phyloP scores from a whole-genome alignment of 1,139 yeast genomes.

The Diutina neorugosa region DNA sequence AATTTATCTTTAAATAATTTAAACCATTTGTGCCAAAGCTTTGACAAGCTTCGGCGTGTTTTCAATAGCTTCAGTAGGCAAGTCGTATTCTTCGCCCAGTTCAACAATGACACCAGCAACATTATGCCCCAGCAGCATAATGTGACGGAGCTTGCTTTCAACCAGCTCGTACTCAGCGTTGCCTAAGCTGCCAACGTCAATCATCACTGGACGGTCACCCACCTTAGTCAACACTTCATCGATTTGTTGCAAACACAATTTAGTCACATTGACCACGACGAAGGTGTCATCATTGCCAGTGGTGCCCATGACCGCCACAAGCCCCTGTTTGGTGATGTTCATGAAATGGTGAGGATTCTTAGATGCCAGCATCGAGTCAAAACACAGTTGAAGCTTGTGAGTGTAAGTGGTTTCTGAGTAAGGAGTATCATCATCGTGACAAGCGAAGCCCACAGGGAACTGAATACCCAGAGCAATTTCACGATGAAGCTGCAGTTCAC shows the following conservation, averaged over 20 bases:
- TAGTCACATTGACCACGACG: conserved; percentile 15
- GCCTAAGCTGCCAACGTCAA: not conserved
- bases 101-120: not conserved
- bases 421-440: conserved; percentile 13
- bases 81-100: not conserved
- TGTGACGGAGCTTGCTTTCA: not conserved
- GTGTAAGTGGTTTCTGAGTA: conserved; percentile 7
- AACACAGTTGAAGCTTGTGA: conserved; percentile 2
- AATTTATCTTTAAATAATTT: not conserved
- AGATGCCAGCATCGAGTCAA: conserved; percentile 31
- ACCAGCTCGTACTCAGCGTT: not conserved
- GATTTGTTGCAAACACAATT: not conserved
- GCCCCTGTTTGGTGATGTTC: conserved; percentile 31
- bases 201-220: not conserved
- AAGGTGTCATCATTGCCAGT: conserved; percentile 34
- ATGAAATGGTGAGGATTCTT: conserved; percentile 29
- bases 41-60: not conserved
- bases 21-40: not conserved
- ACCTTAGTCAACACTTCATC: not conserved
- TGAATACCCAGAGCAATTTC: conserved; percentile 35
- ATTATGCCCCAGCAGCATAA: not conserved
- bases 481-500: conserved; percentile 35
- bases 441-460: conserved; percentile 29
- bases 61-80: conserved; percentile 1
- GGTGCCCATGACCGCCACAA: conserved; percentile 33